Percentiles rank a stretch among this genome's conserved stretches.
Evolutionary conservation across 2,329 filamentous ascomycete genomes (phyloP).

Genomic region (Alternaria sp.): DNA sequence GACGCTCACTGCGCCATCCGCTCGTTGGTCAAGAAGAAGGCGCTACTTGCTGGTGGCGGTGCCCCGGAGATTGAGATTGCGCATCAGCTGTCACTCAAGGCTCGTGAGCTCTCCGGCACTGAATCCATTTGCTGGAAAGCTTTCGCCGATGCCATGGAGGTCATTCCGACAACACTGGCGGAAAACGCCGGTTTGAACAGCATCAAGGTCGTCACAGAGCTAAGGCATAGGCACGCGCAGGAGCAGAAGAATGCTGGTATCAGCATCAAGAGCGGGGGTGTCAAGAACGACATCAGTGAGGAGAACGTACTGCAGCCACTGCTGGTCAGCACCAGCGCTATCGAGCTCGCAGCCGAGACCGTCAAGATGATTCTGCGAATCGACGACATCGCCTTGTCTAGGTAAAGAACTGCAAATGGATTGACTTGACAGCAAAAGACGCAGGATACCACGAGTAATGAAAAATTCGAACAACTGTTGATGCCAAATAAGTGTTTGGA

Average conservation of each 20-base stretch:
- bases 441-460: conserved; percentile 23
- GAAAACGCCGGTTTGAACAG: conserved; percentile 98
- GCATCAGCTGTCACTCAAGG: conserved; percentile 79
- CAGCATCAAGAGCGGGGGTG: conserved; percentile 96
- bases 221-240: conserved; percentile 91
- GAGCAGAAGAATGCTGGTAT: conserved; percentile 96
- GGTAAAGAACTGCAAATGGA: conserved; percentile 27
- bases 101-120: conserved; percentile 84
- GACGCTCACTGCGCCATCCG: conserved; percentile 97
- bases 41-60: conserved; percentile 95
- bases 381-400: conserved; percentile 66
- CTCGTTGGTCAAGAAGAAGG: conserved; percentile 98
- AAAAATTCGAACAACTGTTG: conserved; percentile 13
- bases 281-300: conserved; percentile 95
- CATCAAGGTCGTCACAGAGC: conserved; percentile 97
- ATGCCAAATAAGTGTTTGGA: neutral
- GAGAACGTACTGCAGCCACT: conserved; percentile 97
- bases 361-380: conserved; percentile 91
- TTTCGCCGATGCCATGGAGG: conserved; percentile 96
- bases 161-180: conserved; percentile 93
- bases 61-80: conserved; percentile 97
- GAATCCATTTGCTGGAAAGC: conserved; percentile 99
- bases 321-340: conserved; percentile 94
- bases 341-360: conserved; percentile 96
- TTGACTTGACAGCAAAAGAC: neutral